A percentile compares a stretch with the other conserved stretches of the same genome.
Evolutionary conservation across 345 rosid species (phyloP).

Genomic region (Cardamine resedifolia): DNA sequence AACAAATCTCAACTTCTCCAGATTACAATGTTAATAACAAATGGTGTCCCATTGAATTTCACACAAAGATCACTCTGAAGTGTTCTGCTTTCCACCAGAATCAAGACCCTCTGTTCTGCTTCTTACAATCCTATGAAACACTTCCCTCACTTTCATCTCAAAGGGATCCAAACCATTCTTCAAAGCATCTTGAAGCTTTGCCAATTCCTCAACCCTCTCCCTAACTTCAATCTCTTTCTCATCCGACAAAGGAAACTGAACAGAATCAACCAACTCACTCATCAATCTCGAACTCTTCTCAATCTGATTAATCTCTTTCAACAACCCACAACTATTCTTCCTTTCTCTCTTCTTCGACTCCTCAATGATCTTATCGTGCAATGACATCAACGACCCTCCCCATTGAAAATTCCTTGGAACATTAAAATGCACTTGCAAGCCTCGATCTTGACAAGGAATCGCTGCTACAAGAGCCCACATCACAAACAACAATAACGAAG

Average conservation of each 20-base stretch:
- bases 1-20: background rate
- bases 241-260: conserved; percentile 61
- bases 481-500: conserved; percentile 61
- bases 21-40: background rate
- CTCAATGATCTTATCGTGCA: too few species aligned
- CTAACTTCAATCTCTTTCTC: conserved; percentile 64
- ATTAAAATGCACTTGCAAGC: conserved; percentile 73
- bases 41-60: background rate
- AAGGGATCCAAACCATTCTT: conserved; percentile 73
- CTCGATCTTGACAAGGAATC: conserved; percentile 92
- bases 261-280: conserved; percentile 69
- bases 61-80: background rate
- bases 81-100: conserved; percentile 43
- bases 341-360: too few species aligned
- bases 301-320: too few species aligned
- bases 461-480: conserved; percentile 96
- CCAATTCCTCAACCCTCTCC: conserved; percentile 58
- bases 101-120: conserved; percentile 87
- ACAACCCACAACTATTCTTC: too few species aligned
- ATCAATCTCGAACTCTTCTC: too few species aligned
- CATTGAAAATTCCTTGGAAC: conserved; percentile 64
- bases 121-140: conserved; percentile 75
- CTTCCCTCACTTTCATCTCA: conserved; percentile 82
- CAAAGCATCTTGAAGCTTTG: conserved; percentile 45
- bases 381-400: conserved; percentile 54